These are phyloP conservation scores for Thecaphora thlaspeos DNA, from an alignment of 1,284 basidiomycete species.

Conservation along the genomic window DNA sequence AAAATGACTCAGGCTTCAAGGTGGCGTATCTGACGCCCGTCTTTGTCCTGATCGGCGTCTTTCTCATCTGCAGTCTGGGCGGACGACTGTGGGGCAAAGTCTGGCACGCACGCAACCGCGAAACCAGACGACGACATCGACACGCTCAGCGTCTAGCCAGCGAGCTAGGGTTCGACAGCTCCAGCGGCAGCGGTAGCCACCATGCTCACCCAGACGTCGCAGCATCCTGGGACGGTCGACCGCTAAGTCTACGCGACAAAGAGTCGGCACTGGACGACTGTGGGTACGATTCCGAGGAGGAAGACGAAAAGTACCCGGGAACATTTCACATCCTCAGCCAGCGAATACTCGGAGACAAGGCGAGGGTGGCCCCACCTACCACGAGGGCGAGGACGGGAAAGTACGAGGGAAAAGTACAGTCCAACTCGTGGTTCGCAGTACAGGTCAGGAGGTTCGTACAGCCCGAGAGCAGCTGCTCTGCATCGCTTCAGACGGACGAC, in stretches of 20 bases:
- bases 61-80: constrained; percentile 37
- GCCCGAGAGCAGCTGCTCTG: too few species aligned
- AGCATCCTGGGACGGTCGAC: too few species aligned
- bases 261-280: constrained; percentile 3
- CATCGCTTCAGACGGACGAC: too few species aligned
- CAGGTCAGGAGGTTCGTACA: constrained; percentile 11
- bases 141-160: neutral
- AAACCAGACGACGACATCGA: constrained; percentile 4
- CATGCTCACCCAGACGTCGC: too few species aligned
- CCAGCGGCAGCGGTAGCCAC: too few species aligned
- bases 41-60: constrained; percentile 31
- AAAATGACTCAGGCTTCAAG: constrained; percentile 20
- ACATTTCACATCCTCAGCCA: constrained; percentile 19
- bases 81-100: constrained; percentile 43
- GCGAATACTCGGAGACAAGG: constrained; percentile 17
- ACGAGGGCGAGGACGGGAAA: constrained; percentile 14
- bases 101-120: constrained; percentile 27
- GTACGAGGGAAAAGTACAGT: constrained; percentile 21
- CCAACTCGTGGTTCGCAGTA: constrained; percentile 21
- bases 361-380: constrained; percentile 9
- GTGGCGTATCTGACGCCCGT: constrained; percentile 41
- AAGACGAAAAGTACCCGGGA: constrained; percentile 21
- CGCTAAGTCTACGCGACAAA: neutral
- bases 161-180: neutral
- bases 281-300: constrained; percentile 11